Base-by-base conservation (phyloP, 2,329 filamentous ascomycete genomes). In the Penicillium sp. region DNA sequence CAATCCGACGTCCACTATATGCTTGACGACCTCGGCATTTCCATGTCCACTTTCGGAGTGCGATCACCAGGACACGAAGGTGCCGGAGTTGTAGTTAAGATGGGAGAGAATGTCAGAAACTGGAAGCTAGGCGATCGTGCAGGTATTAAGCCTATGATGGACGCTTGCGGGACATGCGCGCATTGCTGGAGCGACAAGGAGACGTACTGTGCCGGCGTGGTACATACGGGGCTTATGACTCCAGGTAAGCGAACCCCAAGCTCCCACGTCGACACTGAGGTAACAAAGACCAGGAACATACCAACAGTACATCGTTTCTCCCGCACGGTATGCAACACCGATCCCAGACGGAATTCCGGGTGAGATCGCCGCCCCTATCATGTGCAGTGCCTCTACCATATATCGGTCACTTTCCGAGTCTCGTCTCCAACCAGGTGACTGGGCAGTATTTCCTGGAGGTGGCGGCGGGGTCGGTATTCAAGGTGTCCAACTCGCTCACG, bases 381-480 rank as follows among this genome's bases (percentile, higher is more conserved):
- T 88, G 84, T 88, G 86, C 74, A 81, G 78, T 48, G 84, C 83
- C 0, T 82, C 81, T 7, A 88, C 86, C 1, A 84, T 87, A 63
- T 86, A 88, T 70, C 81, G 83, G 3, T 83, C 85, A 2, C 75
- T 88, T 54, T 78, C 82, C 13, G 82, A 85, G 46, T 83, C 82
- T 0, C 78, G 76, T 1, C 73, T 86, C 4, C 76, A 76, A 60
- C 75, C 84, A 0, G 83, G 84, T 9, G 76, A 86, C 54, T 87
- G 83, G 82, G 82, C 83, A 1, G 71, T 72, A 1, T 73, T 73
- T 30, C 71, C 71, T 0, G 72, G 71, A 3, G 70, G 82, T 0
- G 85, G 85, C 8, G 83, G 83, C 44, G 85, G 82, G 17, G 82
- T 87, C 3, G 85, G 85, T 3, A 83, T 86, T 61, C 85, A 86